phyloP scores from a whole-genome alignment of 352 stramenopile species.

The Saprolegnia parasitica region DNA sequence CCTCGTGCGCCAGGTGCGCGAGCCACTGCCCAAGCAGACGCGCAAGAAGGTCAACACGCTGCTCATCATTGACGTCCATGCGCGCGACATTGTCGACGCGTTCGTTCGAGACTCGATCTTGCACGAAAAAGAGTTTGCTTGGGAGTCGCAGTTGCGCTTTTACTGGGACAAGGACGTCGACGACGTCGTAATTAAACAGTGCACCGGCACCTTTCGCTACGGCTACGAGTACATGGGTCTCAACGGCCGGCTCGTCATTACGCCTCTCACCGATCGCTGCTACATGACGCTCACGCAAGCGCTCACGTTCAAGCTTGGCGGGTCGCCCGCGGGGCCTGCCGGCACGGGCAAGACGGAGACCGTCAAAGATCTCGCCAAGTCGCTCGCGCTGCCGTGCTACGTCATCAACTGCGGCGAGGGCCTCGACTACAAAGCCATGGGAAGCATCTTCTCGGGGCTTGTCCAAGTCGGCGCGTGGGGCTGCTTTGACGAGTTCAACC shows the following conservation, averaged over 20 bases:
- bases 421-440: slow-evolving; percentile 91
- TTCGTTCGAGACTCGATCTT: slow-evolving; percentile 88
- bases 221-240: slow-evolving; percentile 94
- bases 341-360: slow-evolving; percentile 92
- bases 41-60: slow-evolving; percentile 93
- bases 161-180: slow-evolving; percentile 90
- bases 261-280: slow-evolving; percentile 88
- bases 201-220: slow-evolving; percentile 88
- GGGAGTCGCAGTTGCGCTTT: slow-evolving; percentile 86
- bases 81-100: slow-evolving; percentile 86
- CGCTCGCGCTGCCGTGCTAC: slow-evolving; percentile 87
- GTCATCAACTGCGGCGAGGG: slow-evolving; percentile 90
- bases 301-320: slow-evolving; percentile 89
- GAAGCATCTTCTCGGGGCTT: slow-evolving; percentile 83
- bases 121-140: slow-evolving; percentile 87
- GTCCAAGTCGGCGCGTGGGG: slow-evolving; percentile 85
- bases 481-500: slow-evolving; percentile 86
- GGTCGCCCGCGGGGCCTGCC: slow-evolving; percentile 83
- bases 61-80: slow-evolving; percentile 88
- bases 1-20: slow-evolving; percentile 86
- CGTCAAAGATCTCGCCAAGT: slow-evolving; percentile 91
- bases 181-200: slow-evolving; percentile 88
- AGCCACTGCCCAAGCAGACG: slow-evolving; percentile 73
- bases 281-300: slow-evolving; percentile 93
- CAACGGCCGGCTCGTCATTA: slow-evolving; percentile 90